Base-by-base conservation (phyloP, 352 stramenopile genomes). In the Nothophytophthora sp. region DNA sequence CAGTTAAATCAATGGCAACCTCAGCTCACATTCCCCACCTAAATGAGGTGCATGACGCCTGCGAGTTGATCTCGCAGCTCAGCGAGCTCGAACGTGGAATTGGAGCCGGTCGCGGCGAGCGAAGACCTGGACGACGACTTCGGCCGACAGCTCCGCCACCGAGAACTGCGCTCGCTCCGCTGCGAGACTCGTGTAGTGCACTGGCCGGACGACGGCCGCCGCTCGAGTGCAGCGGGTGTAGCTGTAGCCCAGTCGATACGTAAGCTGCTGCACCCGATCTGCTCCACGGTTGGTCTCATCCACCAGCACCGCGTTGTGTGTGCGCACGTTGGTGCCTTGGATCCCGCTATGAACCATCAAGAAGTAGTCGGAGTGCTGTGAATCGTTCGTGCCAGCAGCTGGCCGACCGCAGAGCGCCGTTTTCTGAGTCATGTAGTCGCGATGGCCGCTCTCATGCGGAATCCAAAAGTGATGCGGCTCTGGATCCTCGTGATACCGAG, bases 161-260 rank as follows among this genome's bases (percentile, higher is more conserved):
- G 37, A 30, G n/a, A 23, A 18, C 32, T 42, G 63, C 28, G 77
- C 80, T n/a, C 73, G 74, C 25, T 79, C 68, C 5, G 74, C 81
- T 13, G 81, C 70, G 9, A 92, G 55, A 41, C 86, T 70, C 13
- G 79, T 67, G 40, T 92, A 92, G 56, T 87, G 87, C 36, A 86
- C 75, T 0, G 83, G 72, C 6, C 78, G 74, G 6, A 87, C 74
- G 19, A 90, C 64, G 20, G 77, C 81, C 7, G 90, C 80, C 12
- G 70, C 83, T n/a, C 82, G 72, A 24, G 78, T 92, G 63, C 76
- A 89, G 15, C 78, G 69, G 28, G 70, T 68, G 50, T 80, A 90
- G 48, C 70, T 87, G 57, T 88, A 88, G 60, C 73, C 81, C 23
- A 91, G 34, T 24, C 45, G 60, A 47, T 83, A 83, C 18, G 62